Evolutionary conservation across 1,139 yeast species (phyloP).

Genomic region (Sugiyamaella castrensis): DNA sequence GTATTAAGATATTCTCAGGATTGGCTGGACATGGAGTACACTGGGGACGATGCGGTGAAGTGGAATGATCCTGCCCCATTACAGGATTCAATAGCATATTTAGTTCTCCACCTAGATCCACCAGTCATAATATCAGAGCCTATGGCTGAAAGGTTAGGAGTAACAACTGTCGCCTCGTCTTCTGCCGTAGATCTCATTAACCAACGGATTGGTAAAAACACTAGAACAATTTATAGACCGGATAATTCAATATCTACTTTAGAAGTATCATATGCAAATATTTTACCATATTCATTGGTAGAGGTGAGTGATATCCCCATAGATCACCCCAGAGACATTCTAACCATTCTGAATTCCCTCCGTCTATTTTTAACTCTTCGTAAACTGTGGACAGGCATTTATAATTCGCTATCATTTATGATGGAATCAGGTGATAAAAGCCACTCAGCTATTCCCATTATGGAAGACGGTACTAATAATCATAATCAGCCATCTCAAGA

Average conservation of each 20-base stretch:
- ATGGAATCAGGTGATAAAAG: not conserved
- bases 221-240: slow-evolving; percentile 12
- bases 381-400: slow-evolving; percentile 21
- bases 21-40: slow-evolving; percentile 29
- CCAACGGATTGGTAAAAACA: slow-evolving; percentile 3
- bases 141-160: slow-evolving; percentile 27
- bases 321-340: slow-evolving; percentile 32
- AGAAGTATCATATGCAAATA: slow-evolving; percentile 28
- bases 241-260: slow-evolving; percentile 3
- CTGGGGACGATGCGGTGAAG: slow-evolving; percentile 12
- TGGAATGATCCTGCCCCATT: slow-evolving; percentile 30
- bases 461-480: not conserved
- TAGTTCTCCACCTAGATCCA: slow-evolving; percentile 34
- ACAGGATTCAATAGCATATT: slow-evolving; percentile 33
- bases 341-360: slow-evolving; percentile 22
- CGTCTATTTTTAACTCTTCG: slow-evolving; percentile 19
- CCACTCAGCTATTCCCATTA: not conserved
- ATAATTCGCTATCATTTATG: not conserved
- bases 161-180: slow-evolving; percentile 13
- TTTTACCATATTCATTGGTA: slow-evolving; percentile 33
- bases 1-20: slow-evolving; percentile 27
- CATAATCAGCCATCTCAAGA: slow-evolving; percentile 1
- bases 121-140: slow-evolving; percentile 31
- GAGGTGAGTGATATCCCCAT: slow-evolving; percentile 34
- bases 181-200: not conserved